Evolutionary conservation across 1,284 basidiomycete genomes (phyloP).

Genomic region (Trichosporon sp.): DNA sequence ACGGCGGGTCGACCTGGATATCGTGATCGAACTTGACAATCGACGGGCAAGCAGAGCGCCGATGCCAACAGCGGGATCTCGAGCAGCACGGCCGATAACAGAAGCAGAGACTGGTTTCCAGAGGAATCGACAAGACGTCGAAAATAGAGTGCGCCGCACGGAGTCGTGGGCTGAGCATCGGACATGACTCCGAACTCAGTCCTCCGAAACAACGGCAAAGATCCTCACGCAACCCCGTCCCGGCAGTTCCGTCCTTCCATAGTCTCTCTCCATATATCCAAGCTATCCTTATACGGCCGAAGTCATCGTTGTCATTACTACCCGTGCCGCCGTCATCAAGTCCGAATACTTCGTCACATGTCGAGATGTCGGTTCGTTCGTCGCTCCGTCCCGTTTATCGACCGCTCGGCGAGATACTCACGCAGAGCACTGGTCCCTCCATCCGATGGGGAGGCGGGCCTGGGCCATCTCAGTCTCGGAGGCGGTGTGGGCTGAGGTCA

Average conservation of each 20-base stretch:
- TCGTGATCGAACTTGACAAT: neutral
- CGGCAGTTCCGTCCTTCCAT: neutral
- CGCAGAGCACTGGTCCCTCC: conserved; percentile 91
- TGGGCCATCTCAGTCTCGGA: conserved; percentile 80
- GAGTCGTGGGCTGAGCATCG: too few relatives aligned
- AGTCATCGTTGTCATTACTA: neutral
- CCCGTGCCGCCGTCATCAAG: neutral
- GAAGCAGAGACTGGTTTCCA: too few relatives aligned
- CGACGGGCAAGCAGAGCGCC: too few relatives aligned
- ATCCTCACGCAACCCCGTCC: neutral
- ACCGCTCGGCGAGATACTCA: conserved; percentile 58
- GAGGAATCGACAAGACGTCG: too few relatives aligned
- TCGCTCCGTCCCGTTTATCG: neutral
- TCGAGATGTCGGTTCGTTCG: neutral
- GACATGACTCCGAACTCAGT: too few relatives aligned
- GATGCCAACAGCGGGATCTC: too few relatives aligned
- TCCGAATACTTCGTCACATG: neutral
- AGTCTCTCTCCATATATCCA: neutral
- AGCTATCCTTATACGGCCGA: neutral
- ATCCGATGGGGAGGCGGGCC: conserved; percentile 74
- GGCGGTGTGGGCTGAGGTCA: conserved; percentile 74
- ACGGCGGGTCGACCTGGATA: neutral
- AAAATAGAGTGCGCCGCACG: too few relatives aligned
- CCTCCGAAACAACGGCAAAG: too few relatives aligned
- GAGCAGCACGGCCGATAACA: too few relatives aligned